Evolutionary conservation across 805 yeast species (phyloP), one percentile per base, ranked within the genome.

Genomic region (Candida yuanshanica): DNA sequence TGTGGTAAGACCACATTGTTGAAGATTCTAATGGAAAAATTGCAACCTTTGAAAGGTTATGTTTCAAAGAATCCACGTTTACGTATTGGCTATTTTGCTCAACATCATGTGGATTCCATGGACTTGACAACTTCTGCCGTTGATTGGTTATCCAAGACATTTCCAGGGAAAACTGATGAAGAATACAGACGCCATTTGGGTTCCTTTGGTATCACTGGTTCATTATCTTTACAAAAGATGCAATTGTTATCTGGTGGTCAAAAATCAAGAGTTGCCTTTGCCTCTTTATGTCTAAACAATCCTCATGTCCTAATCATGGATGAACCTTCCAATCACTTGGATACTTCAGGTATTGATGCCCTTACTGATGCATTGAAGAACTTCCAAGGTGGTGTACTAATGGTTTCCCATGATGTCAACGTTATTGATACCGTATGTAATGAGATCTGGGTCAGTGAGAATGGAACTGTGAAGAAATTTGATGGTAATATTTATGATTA

Each of bases 31-130:
- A 81, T 90, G 77, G 96, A 86, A 48, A 77, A 70, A 50, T 66
- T 84, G 39, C 67, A 69, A 18, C 97, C 99, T 2, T 58, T 79
- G 34, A 70, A 66, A n/a, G 99, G 99, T 42, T 71, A 74, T 42
- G 83, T 90, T 17, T 75, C 87, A 18, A 77, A 78, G 49, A 90
- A 93, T 57, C 83, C 93, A 33, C 75, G 97, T 53, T 69, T 93
- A 51, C 77, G 98, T 66, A 84, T 93, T 41, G 98, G 96, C 14
- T 93, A 93, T 63, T 93, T 93, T 68, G 97, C 99, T 13, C 99
- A 93, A 69, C 98, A 93, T 62, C 99, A 93, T 57, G 95, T 93
- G 51, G 99, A 93, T 56, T 83, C 90, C n/a, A 86, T 93, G 96
- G 98, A 93, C 58, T 68, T 90, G 52, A 73, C 64, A 13, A 66